Conservation (phyloP, 2,329 filamentous ascomycete genomes). For the Neurospora sp. region DNA sequence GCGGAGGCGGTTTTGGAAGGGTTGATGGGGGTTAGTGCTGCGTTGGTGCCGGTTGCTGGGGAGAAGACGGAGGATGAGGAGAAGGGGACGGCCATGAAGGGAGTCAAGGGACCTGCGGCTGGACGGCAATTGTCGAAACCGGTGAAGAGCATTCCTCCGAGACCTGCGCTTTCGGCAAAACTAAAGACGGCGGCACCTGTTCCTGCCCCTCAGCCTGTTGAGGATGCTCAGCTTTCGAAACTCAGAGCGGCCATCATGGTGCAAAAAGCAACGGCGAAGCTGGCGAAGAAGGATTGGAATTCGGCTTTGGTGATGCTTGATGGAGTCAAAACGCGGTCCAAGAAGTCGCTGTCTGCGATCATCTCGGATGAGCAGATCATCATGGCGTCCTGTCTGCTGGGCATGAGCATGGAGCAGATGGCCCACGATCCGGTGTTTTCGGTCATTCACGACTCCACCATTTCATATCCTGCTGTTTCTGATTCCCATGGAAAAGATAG, state of each 20-base stretch:
- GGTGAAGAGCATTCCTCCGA: slow-evolving; percentile 5
- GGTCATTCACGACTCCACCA: slow-evolving; percentile 82
- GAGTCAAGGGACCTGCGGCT: slow-evolving; percentile 18
- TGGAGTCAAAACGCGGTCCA: slow-evolving; percentile 31
- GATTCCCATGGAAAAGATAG: slow-evolving; percentile 12
- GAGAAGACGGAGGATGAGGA: slow-evolving; percentile 27
- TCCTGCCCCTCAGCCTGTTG: slow-evolving; percentile 18
- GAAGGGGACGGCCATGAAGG: slow-evolving; percentile 14
- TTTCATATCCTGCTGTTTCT: slow-evolving; percentile 69
- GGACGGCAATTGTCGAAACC: slow-evolving; percentile 20
- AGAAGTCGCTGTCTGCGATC: slow-evolving; percentile 18
- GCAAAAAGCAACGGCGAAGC: slow-evolving; percentile 34
- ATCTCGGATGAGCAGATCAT: slow-evolving; percentile 42
- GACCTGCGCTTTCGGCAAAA: slow-evolving; percentile 13
- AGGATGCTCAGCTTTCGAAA: slow-evolving; percentile 26
- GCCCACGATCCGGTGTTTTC: slow-evolving; percentile 76
- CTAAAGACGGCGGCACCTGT: slow-evolving; percentile 10
- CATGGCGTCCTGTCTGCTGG: slow-evolving; percentile 57
- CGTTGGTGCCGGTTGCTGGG: slow-evolving; percentile 20
- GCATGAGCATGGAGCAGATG: slow-evolving; percentile 63
- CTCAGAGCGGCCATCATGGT: slow-evolving; percentile 31
- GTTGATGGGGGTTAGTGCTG: slow-evolving; percentile 5
- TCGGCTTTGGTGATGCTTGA: slow-evolving; percentile 48
- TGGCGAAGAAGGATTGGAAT: slow-evolving; percentile 45
- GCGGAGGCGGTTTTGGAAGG: slow-evolving; percentile 38